Conservation (phyloP, 257 asterid genomes). For the Orobanche coerulescens region DNA sequence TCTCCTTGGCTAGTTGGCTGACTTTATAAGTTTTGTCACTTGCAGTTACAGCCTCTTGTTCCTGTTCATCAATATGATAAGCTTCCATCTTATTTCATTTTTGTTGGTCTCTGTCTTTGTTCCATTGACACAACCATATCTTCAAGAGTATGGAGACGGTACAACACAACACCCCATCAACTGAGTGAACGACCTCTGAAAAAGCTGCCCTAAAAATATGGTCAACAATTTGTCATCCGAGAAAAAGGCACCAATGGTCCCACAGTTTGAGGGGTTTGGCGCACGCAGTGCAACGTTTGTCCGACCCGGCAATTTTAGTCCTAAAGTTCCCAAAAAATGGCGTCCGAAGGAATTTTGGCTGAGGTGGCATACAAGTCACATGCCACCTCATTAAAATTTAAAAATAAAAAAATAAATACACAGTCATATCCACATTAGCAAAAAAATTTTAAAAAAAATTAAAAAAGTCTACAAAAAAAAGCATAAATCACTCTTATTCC, state of each 20-base stretch:
- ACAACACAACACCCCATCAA: conserved; percentile 86
- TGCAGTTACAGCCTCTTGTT: conserved; percentile 87
- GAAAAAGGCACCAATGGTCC: no score
- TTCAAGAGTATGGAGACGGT: conserved; percentile 99
- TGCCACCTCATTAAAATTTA: no score
- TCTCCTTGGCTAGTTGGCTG: background rate
- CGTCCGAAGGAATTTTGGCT: no score
- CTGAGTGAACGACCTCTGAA: conserved; percentile 86
- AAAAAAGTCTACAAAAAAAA: no score
- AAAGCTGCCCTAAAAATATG: conserved; percentile 66
- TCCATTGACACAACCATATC: conserved; percentile 90
- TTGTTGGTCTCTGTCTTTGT: conserved; percentile 87
- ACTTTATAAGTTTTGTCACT: background rate
- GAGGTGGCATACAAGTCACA: no score
- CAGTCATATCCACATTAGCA: no score
- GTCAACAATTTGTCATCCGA: conserved; percentile 77
- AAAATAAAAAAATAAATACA: no score
- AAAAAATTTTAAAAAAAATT: no score
- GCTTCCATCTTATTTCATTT: conserved; percentile 91
- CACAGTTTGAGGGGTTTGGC: conserved; percentile 87
- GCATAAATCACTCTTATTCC: no score
- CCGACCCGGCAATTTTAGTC: no score
- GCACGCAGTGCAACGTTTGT: no score
- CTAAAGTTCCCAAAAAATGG: no score
- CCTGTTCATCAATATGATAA: conserved; percentile 95